Percentiles rank a stretch among this genome's conserved stretches.
Evolutionary conservation across 2,329 filamentous ascomycete genomes (phyloP).

Genomic region (Monosporascus sp.): DNA sequence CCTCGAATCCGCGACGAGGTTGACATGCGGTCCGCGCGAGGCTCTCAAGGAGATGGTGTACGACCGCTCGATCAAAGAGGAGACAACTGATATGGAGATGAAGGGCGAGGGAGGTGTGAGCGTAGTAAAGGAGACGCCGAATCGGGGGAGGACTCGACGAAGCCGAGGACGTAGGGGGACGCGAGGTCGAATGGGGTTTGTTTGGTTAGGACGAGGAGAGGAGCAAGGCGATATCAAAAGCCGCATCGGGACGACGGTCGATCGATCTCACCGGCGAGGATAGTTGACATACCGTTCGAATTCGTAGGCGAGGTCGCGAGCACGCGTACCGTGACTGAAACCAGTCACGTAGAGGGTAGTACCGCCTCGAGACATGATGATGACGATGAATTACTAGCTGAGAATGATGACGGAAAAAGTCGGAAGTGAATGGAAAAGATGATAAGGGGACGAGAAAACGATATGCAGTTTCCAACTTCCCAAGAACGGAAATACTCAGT

Average conservation of each 20-base stretch:
- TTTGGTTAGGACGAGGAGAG: conserved; percentile 23
- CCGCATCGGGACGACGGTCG: conserved; percentile 40
- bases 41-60: conserved; percentile 26
- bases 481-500: neutral
- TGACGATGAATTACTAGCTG: conserved; percentile 1
- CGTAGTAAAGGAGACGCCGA: conserved; percentile 29
- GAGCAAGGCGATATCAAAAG: conserved; percentile 36
- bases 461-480: neutral
- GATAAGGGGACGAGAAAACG: neutral
- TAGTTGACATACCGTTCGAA: conserved; percentile 98
- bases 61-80: conserved; percentile 44
- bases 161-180: conserved; percentile 27
- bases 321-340: conserved; percentile 97
- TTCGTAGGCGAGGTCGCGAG: conserved; percentile 98
- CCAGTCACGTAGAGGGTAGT: conserved; percentile 97
- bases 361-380: conserved; percentile 80
- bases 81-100: conserved; percentile 30
- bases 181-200: conserved; percentile 20
- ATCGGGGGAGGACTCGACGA: conserved; percentile 33
- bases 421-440: neutral
- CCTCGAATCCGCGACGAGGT: conserved; percentile 26
- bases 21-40: conserved; percentile 33
- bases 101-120: conserved; percentile 25
- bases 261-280: conserved; percentile 44
- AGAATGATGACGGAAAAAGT: neutral